These are phyloP conservation scores for Triticum urartu DNA, from an alignment of 176 grass and related monocot species.

Conservation along the genomic window DNA sequence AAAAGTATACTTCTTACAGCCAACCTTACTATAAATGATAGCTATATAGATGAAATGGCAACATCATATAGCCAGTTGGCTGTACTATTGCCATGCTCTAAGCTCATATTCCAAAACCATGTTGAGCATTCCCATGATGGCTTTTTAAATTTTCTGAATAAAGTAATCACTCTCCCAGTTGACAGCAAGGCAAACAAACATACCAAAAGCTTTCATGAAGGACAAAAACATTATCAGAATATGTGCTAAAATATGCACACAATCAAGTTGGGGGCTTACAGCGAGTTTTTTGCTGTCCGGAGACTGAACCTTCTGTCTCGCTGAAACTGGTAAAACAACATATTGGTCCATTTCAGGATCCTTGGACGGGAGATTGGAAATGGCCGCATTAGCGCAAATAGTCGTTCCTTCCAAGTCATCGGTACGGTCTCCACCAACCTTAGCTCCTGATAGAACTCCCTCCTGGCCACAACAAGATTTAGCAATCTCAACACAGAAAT, in stretches of 20 bases:
- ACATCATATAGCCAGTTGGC: too few relatives aligned
- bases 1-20: too few relatives aligned
- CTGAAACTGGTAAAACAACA: slow-evolving; percentile 31
- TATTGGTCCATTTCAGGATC: slow-evolving; percentile 35
- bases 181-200: slow-evolving; percentile 21
- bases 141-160: neutral
- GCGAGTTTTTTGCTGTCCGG: slow-evolving; percentile 68
- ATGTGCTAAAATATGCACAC: slow-evolving; percentile 1
- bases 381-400: neutral
- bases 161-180: neutral
- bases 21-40: too few relatives aligned
- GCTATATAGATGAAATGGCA: too few relatives aligned
- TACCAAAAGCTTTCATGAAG: neutral
- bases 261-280: slow-evolving; percentile 45
- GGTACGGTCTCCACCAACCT: neutral
- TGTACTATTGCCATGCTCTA: neutral
- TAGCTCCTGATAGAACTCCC: slow-evolving; percentile 39
- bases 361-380: slow-evolving; percentile 4
- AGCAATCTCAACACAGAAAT: slow-evolving; percentile 62
- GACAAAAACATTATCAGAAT: neutral
- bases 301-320: slow-evolving; percentile 50
- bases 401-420: too few relatives aligned
- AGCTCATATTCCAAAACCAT: slow-evolving; percentile 7
- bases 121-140: neutral
- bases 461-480: slow-evolving; percentile 35